Percentiles rank a stretch among this genome's conserved stretches.
These are phyloP conservation scores for Fragaria vesca DNA, from an alignment of 306 rosid species.

Conservation along the genomic window DNA sequence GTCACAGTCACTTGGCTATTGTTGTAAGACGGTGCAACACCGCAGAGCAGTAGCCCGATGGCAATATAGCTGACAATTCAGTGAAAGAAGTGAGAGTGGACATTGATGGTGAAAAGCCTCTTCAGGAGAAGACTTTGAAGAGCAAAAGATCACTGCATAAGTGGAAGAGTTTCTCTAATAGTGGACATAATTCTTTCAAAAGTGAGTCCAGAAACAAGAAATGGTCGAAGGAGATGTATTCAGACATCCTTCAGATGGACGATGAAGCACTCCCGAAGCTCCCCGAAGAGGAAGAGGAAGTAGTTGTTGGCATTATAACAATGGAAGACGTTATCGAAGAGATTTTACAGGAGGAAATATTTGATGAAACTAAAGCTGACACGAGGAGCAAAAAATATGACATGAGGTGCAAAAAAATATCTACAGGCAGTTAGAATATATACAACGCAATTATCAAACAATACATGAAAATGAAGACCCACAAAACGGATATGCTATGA, in stretches of 20 bases:
- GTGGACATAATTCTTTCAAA: slow-evolving; percentile 32
- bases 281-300: slow-evolving; percentile 76
- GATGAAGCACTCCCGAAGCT: slow-evolving; percentile 67
- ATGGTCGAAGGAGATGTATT: slow-evolving; percentile 74
- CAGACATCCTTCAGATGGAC: slow-evolving; percentile 74
- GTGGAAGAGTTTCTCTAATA: slow-evolving; percentile 68
- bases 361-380: slow-evolving; percentile 56
- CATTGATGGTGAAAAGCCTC: slow-evolving; percentile 61
- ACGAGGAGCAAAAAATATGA: too few relatives aligned
- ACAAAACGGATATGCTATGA: too few relatives aligned
- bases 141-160: slow-evolving; percentile 55
- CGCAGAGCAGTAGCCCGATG: slow-evolving; percentile 36
- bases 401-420: too few relatives aligned
- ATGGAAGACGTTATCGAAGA: slow-evolving; percentile 95
- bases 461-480: too few relatives aligned
- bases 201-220: slow-evolving; percentile 67
- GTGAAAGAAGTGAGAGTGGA: slow-evolving; percentile 58
- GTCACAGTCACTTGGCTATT: slow-evolving; percentile 95
- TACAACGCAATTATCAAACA: too few relatives aligned
- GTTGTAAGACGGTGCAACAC: slow-evolving; percentile 49
- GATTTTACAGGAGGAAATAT: slow-evolving; percentile 97
- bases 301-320: slow-evolving; percentile 81
- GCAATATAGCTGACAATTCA: slow-evolving; percentile 24
- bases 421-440: too few relatives aligned
- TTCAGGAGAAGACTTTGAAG: slow-evolving; percentile 51